A percentile compares a stretch with the other conserved stretches of the same genome.
Conservation (phyloP, 2,329 filamentous ascomycete species). For the Colletotrichum lindemuthianum region DNA sequence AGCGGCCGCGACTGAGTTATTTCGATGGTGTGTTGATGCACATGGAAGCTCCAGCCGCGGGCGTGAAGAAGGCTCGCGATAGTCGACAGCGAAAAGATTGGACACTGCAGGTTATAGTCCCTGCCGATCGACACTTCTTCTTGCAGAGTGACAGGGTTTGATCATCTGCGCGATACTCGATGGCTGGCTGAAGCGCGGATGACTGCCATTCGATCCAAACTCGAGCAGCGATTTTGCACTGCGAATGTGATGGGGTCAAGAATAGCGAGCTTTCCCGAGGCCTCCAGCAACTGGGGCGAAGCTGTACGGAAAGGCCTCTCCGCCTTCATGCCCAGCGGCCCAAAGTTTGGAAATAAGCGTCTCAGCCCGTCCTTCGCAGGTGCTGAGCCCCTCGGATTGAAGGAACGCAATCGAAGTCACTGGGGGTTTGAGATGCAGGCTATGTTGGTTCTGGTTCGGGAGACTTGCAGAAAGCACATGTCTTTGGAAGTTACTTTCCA, state of each 20-base stretch:
- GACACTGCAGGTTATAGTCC: no score
- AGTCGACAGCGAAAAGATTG: no score
- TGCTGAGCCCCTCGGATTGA: neutral
- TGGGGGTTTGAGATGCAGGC: neutral
- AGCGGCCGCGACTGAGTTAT: neutral
- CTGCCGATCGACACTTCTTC: no score
- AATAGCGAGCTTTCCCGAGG: neutral
- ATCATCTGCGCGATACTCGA: no score
- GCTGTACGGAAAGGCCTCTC: neutral
- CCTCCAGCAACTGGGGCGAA: neutral
- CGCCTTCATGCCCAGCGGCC: slow-evolving; percentile 10
- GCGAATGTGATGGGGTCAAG: no score
- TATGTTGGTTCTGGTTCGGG: slow-evolving; percentile 6
- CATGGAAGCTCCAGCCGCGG: no score
- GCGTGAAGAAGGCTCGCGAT: no score
- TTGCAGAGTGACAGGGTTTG: no score
- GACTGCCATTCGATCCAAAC: no score
- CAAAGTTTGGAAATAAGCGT: slow-evolving; percentile 22
- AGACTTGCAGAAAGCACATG: slow-evolving; percentile 26
- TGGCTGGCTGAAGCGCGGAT: no score
- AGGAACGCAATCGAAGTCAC: neutral
- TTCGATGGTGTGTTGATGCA: neutral
- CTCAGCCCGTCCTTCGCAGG: neutral
- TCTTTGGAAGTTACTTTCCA: neutral
- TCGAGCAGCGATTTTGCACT: no score